phyloP scores from a whole-genome alignment of 805 yeast genomes.

The Maudiozyma bulderi region DNA sequence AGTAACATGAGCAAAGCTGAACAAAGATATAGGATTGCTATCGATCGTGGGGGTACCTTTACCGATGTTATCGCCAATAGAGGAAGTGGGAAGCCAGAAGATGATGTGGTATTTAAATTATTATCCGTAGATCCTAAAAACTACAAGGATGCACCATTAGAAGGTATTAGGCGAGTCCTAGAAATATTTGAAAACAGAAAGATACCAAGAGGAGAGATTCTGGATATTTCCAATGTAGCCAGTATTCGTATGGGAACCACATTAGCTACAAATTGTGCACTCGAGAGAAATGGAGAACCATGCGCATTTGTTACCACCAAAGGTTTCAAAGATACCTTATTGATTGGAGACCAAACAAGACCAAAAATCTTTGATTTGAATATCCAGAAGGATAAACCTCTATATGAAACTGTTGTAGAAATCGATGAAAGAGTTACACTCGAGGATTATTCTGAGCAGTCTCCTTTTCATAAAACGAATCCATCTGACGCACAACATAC shows the following conservation, averaged over 20 bases:
- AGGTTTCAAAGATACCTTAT: conserved; percentile 76
- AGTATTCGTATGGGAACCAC: conserved; percentile 87
- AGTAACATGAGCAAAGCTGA: too few species aligned
- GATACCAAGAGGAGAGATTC: conserved; percentile 50
- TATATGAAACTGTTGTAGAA: conserved; percentile 71
- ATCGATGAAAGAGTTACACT: conserved; percentile 85
- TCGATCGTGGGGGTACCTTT: conserved; percentile 81
- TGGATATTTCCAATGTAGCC: conserved; percentile 56
- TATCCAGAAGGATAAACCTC: conserved; percentile 57
- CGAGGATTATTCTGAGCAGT: conserved; percentile 73
- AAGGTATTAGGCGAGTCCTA: conserved; percentile 74
- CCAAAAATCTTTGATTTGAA: conserved; percentile 82
- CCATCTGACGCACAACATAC: conserved; percentile 26
- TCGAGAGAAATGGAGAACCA: conserved; percentile 85
- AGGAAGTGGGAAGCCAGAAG: conserved; percentile 38
- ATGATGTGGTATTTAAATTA: conserved; percentile 64
- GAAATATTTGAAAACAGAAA: conserved; percentile 44
- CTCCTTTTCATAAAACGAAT: conserved; percentile 25
- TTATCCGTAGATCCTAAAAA: conserved; percentile 83
- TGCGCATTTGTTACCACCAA: conserved; percentile 81
- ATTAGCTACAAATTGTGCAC: conserved; percentile 88
- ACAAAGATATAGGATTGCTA: conserved; percentile 30
- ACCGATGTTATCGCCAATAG: conserved; percentile 60
- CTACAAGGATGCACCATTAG: conserved; percentile 85
- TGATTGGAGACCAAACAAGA: conserved; percentile 85